Percentiles rank a stretch among this genome's conserved stretches.
Evolutionary conservation across 2,329 filamentous ascomycete genomes (phyloP).

Genomic region (Diplodia corticola): DNA sequence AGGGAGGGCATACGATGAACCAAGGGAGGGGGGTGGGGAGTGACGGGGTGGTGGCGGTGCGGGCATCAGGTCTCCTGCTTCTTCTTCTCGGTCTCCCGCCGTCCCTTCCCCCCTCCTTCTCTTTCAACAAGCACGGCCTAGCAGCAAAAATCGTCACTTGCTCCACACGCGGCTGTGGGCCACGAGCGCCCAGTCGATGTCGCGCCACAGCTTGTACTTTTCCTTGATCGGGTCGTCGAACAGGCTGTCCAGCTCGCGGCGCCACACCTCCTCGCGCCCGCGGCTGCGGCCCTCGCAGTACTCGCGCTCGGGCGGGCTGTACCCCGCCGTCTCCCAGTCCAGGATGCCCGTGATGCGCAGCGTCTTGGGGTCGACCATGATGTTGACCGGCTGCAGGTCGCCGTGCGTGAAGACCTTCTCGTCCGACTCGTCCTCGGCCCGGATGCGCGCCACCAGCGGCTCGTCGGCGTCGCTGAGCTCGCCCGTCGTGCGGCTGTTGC

Average conservation of each 20-base stretch:
- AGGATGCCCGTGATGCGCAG: slow-evolving; percentile 25
- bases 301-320: slow-evolving; percentile 28
- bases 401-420: slow-evolving; percentile 26
- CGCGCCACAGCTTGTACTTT: slow-evolving; percentile 21
- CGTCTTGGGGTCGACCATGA: slow-evolving; percentile 24
- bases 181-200: slow-evolving; percentile 22
- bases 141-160: slow-evolving; percentile 9
- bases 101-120: neutral
- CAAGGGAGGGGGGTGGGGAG: neutral
- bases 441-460: slow-evolving; percentile 22
- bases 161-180: slow-evolving; percentile 19
- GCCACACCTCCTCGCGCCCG: slow-evolving; percentile 13
- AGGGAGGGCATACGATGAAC: neutral
- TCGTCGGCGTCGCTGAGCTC: slow-evolving; percentile 23
- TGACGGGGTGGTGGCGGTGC: no score
- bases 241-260: slow-evolving; percentile 3
- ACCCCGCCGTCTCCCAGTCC: slow-evolving; percentile 28
- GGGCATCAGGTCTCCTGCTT: neutral
- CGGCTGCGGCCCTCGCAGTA: slow-evolving; percentile 28
- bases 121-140: neutral
- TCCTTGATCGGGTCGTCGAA: slow-evolving; percentile 2
- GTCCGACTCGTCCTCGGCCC: slow-evolving; percentile 8
- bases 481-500: slow-evolving; percentile 14
- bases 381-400: slow-evolving; percentile 26
- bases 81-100: neutral